Conservation (phyloP, 2,329 filamentous ascomycete species). For the Beauveria scarabaeidicola region DNA sequence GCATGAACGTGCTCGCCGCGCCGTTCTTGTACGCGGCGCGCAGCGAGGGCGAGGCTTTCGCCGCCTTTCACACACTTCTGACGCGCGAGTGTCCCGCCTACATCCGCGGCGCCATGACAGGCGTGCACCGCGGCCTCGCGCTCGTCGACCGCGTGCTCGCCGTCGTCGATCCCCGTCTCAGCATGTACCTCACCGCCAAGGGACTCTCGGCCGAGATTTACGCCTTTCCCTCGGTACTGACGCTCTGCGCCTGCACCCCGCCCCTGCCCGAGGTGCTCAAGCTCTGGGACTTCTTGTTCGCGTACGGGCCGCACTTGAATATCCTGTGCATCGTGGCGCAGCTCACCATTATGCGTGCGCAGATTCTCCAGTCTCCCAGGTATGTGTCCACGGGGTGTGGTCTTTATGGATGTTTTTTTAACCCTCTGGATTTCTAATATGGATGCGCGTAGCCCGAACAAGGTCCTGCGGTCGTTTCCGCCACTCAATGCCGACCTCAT, state of each 20-base stretch:
- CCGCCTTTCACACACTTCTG: slow-evolving; percentile 80
- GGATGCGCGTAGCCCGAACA: slow-evolving; percentile 63
- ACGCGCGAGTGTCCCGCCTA: slow-evolving; percentile 87
- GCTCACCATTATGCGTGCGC: slow-evolving; percentile 76
- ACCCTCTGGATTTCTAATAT: not conserved
- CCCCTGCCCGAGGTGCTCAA: slow-evolving; percentile 86
- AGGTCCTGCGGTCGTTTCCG: slow-evolving; percentile 80
- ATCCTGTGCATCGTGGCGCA: slow-evolving; percentile 95
- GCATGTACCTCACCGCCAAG: slow-evolving; percentile 73
- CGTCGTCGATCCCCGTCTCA: slow-evolving; percentile 84
- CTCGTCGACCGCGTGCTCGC: slow-evolving; percentile 88
- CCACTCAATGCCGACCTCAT: slow-evolving; percentile 75
- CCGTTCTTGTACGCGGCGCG: slow-evolving; percentile 92
- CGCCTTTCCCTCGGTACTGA: slow-evolving; percentile 90
- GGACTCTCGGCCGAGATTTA: slow-evolving; percentile 90
- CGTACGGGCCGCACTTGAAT: slow-evolving; percentile 90
- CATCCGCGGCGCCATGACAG: slow-evolving; percentile 92
- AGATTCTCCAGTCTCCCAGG: slow-evolving; percentile 78
- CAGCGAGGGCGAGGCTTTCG: slow-evolving; percentile 90
- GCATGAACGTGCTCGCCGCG: slow-evolving; percentile 96
- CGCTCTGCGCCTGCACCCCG: slow-evolving; percentile 90
- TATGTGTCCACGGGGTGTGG: slow-evolving; percentile 33
- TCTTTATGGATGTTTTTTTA: not conserved
- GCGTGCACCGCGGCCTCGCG: slow-evolving; percentile 83
- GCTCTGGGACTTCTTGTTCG: slow-evolving; percentile 95